A percentile compares a stretch with the other conserved stretches of the same genome.
These are phyloP conservation scores for Rhypophila decipiens DNA, from an alignment of 495 filamentous ascomycete species.

Conservation along the genomic window DNA sequence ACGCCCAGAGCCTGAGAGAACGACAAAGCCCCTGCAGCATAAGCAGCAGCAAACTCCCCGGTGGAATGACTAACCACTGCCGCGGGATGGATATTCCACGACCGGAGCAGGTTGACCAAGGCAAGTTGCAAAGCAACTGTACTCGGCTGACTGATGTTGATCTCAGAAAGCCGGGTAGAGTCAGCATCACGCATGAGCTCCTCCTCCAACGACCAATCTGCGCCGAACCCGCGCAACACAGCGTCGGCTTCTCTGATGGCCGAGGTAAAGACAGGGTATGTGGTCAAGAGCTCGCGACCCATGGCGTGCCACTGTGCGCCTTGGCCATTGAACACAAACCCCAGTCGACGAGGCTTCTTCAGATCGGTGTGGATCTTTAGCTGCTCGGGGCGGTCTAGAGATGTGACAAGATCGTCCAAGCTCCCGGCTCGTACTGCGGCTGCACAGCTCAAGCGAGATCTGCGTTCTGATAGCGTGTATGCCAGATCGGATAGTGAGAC, in stretches of 20 bases:
- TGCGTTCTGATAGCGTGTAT: conserved; percentile 12
- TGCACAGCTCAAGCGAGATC: conserved; percentile 9
- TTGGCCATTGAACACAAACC: conserved; percentile 36
- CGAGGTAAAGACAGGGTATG: conserved; percentile 20
- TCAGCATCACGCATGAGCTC: not conserved
- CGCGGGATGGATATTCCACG: conserved; percentile 37
- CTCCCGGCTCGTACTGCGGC: conserved; percentile 5
- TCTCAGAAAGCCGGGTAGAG: not conserved
- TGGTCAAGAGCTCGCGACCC: conserved; percentile 35
- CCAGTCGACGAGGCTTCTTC: conserved; percentile 6
- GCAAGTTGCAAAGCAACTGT: conserved; percentile 43
- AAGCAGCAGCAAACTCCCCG: conserved; percentile 50
- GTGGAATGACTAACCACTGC: conserved; percentile 54
- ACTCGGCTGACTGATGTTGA: conserved; percentile 25
- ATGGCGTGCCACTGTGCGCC: conserved; percentile 43
- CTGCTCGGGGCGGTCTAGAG: conserved; percentile 2
- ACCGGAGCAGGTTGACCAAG: conserved; percentile 42
- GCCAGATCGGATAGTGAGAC: conserved; percentile 3
- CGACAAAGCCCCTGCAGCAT: conserved; percentile 32
- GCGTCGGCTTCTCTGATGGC: conserved; percentile 18
- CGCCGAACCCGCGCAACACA: not conserved
- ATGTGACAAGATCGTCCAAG: conserved; percentile 5
- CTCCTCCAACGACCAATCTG: conserved; percentile 1
- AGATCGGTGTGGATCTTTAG: not conserved
- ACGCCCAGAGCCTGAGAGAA: conserved; percentile 38